Percentiles rank a stretch among this genome's conserved stretches.
These are phyloP conservation scores for Phylloporus sp. DNA, from an alignment of 768 basidiomycete genomes.

Conservation along the genomic window DNA sequence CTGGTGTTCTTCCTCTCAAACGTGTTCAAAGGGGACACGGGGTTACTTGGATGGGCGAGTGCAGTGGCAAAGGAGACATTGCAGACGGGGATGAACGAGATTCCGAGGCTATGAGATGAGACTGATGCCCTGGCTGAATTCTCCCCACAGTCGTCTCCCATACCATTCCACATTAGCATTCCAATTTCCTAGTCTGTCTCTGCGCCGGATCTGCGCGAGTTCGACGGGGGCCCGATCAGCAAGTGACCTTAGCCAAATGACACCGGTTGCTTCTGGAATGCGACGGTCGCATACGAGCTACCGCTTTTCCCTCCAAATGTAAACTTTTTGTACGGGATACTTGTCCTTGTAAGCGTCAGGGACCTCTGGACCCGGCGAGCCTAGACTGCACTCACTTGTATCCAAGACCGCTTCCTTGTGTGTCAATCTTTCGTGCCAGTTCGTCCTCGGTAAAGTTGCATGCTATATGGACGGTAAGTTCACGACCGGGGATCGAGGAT, in stretches of 20 bases:
- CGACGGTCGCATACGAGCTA: slow-evolving; percentile 63
- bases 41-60: slow-evolving; percentile 61
- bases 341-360: slow-evolving; percentile 45
- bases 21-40: slow-evolving; percentile 37
- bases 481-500: neutral
- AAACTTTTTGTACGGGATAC: slow-evolving; percentile 66
- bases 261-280: slow-evolving; percentile 50
- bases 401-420: slow-evolving; percentile 41
- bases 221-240: neutral
- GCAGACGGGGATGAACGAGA: slow-evolving; percentile 55
- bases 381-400: slow-evolving; percentile 52
- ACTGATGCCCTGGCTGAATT: no score
- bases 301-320: slow-evolving; percentile 77
- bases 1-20: slow-evolving; percentile 64
- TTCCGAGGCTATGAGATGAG: slow-evolving; percentile 31
- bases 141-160: no score
- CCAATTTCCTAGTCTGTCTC: no score
- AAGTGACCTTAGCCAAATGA: no score
- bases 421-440: slow-evolving; percentile 49
- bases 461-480: slow-evolving; percentile 35
- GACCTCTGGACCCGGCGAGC: neutral
- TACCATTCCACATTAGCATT: no score
- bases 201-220: neutral
- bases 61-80: slow-evolving; percentile 66
- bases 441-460: slow-evolving; percentile 87